Evolutionary conservation across 352 stramenopile genomes (phyloP), one percentile per base, ranked within the genome.

Genomic region (Globisporangium perplexum): DNA sequence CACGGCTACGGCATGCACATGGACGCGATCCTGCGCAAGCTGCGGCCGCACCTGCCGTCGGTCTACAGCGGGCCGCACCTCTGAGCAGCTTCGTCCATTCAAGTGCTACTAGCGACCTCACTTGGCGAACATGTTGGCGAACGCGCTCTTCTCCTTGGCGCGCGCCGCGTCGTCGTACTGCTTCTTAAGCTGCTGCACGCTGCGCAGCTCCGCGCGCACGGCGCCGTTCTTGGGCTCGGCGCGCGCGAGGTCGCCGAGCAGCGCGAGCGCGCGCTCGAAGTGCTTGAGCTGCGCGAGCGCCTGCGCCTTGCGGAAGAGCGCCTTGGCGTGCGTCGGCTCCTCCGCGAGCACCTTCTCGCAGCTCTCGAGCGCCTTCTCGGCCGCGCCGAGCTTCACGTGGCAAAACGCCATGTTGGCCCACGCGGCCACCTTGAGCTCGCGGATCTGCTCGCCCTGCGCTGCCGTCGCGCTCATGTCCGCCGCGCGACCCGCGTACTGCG

Each of bases 401-500:
- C 80, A 90, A 49, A 94, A 72, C 35, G 83, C 81, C 67, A 90
- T 90, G 63, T 94, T 94, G 57, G 81, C 65, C 74, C 79, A 89
- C 35, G 69, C 76, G 5, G 76, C 72, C 47, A 89, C 67, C 63
- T 92, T 84, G 39, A 94, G 60, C 60, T 57, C 55, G 36, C 80
- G 65, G 57, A 94, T 92, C 59, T 77, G 50, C 24, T 55, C 55
- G 41, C 77, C 76, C 49, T 94, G 54, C 4, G 60, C 68, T 8
- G 52, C n/a, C 15, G 75, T 75, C 3, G 80, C 81, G 48, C 63
- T 79, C 69, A 90, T 78, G 52, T 77, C 68, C 4, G 62, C 52
- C 22, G 57, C 55, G 18, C 55, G 54, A 18, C 71, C 64, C 17
- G 75, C 68, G 65, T 94, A 94, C 65, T 86, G 73, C 30, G 68